Evolutionary conservation across 208 protist species (phyloP).

Genomic region (Acanthamoeba lenticulata): DNA sequence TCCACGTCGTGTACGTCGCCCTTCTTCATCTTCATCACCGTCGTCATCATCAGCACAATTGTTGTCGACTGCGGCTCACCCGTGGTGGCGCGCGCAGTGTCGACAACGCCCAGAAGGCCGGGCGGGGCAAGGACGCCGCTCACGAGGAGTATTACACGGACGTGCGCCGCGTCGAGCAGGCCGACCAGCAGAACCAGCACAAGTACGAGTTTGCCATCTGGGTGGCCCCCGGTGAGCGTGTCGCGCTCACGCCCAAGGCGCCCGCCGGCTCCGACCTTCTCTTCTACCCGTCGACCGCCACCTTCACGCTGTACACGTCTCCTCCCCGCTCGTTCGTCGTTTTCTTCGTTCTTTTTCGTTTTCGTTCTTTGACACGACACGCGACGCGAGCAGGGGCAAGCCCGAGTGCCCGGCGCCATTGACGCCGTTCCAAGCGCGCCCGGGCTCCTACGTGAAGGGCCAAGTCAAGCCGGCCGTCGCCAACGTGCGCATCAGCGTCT

Average conservation of each 20-base stretch:
- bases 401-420: conserved; percentile 54
- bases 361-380: not conserved
- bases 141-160: not conserved
- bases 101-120: not conserved
- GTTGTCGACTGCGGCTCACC: not conserved
- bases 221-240: conserved; percentile 27
- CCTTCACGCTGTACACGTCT: conserved; percentile 18
- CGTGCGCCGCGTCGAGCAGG: not conserved
- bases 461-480: not conserved
- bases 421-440: conserved; percentile 37
- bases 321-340: not conserved
- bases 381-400: not conserved
- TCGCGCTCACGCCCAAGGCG: not conserved
- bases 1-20: not conserved
- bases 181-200: not conserved
- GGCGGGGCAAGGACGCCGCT: not conserved
- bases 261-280: conserved; percentile 19
- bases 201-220: not conserved
- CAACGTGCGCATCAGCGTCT: not conserved
- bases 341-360: not conserved
- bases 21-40: not conserved
- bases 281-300: conserved; percentile 20
- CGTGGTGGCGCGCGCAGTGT: not conserved
- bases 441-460: conserved; percentile 33
- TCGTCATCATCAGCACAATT: not conserved